phyloP scores from a whole-genome alignment of 495 filamentous ascomycete genomes.

The Choiromyces venosus region DNA sequence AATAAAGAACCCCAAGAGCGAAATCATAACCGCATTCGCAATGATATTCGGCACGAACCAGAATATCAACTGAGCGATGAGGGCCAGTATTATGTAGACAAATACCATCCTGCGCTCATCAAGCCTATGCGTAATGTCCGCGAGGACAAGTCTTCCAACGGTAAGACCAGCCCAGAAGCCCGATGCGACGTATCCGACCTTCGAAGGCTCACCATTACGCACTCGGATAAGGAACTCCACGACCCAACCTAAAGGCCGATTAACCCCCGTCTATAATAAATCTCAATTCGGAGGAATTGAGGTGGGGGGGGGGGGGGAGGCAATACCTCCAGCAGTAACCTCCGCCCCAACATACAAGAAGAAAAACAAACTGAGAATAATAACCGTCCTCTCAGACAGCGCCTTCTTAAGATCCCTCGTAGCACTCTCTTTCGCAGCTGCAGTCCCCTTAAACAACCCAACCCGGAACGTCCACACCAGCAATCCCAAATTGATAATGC shows the following conservation, averaged over 20 bases:
- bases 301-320: neutral
- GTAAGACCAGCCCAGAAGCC: conserved; percentile 83
- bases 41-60: conserved; percentile 70
- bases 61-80: conserved; percentile 63
- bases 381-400: conserved; percentile 17
- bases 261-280: neutral
- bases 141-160: conserved; percentile 62
- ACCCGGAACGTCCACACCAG: conserved; percentile 57
- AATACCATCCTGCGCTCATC: conserved; percentile 66
- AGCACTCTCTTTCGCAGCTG: conserved; percentile 17
- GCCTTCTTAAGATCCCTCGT: conserved; percentile 25
- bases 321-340: conserved; percentile 43
- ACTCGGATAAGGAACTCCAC: conserved; percentile 70
- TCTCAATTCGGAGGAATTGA: neutral
- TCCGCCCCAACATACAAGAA: conserved; percentile 46
- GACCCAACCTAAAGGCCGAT: conserved; percentile 56
- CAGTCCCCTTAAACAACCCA: conserved; percentile 14
- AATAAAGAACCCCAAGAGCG: conserved; percentile 68
- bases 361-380: conserved; percentile 43
- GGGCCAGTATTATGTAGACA: conserved; percentile 54
- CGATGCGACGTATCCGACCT: conserved; percentile 72
- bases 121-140: conserved; percentile 56
- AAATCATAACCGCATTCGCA: conserved; percentile 63
- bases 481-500: conserved; percentile 49
- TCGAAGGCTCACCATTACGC: conserved; percentile 59